Conservation (phyloP, 2,329 filamentous ascomycete genomes). For the Cladosporium halotolerans region DNA sequence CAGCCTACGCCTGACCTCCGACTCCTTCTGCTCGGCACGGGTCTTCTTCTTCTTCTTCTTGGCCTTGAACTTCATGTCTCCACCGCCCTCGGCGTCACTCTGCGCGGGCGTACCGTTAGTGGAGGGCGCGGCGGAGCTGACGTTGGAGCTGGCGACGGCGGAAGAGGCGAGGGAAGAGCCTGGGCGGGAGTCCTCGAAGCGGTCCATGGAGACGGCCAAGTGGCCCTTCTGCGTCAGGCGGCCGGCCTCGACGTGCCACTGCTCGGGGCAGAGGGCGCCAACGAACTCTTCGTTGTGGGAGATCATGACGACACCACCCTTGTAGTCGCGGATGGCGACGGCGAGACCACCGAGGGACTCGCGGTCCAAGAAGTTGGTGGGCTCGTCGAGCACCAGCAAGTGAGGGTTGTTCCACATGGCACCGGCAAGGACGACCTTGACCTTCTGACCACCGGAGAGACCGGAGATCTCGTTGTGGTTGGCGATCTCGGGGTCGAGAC, state of each 20-base stretch:
- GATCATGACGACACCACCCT: slow-evolving; percentile 97
- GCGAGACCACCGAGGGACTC: slow-evolving; percentile 94
- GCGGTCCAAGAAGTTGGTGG: slow-evolving; percentile 97
- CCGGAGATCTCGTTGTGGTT: slow-evolving; percentile 98
- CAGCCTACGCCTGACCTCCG: slow-evolving; percentile 77
- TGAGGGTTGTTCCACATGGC: slow-evolving; percentile 79
- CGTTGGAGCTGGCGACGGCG: slow-evolving; percentile 48
- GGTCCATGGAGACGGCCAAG: slow-evolving; percentile 65
- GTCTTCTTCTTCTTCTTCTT: slow-evolving; percentile 99
- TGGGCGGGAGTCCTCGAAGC: slow-evolving; percentile 77
- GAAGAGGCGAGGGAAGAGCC: slow-evolving; percentile 59
- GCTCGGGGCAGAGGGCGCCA: slow-evolving; percentile 87
- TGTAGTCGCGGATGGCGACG: slow-evolving; percentile 97
- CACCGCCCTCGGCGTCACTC: slow-evolving; percentile 59
- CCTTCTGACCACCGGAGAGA: slow-evolving; percentile 93
- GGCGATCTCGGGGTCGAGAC: slow-evolving; percentile 93
- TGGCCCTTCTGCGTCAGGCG: slow-evolving; percentile 78
- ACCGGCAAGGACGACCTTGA: slow-evolving; percentile 95
- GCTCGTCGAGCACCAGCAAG: slow-evolving; percentile 93
- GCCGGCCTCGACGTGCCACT: slow-evolving; percentile 89
- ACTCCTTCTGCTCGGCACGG: slow-evolving; percentile 90
- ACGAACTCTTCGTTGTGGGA: slow-evolving; percentile 99
- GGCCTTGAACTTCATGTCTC: slow-evolving; percentile 79
- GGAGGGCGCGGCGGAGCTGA: slow-evolving; percentile 26
- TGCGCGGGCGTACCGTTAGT: slow-evolving; percentile 29